Conservation (phyloP, 805 yeast genomes). For the Kuraishia capsulata region DNA sequence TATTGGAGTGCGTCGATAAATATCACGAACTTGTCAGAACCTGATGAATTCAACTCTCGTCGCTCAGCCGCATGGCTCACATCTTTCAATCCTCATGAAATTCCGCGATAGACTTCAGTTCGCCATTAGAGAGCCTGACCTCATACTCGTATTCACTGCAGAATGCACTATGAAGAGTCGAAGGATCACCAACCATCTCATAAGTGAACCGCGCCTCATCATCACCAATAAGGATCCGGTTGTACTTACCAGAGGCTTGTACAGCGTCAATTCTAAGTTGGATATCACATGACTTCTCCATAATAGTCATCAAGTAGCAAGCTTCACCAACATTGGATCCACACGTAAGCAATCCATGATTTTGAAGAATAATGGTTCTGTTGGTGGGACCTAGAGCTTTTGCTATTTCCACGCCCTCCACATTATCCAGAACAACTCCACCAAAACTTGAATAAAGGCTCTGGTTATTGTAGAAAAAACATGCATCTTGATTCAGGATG, state of each 20-base stretch:
- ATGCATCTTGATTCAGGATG: slow-evolving; percentile 75
- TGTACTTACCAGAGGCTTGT: slow-evolving; percentile 26
- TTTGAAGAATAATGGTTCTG: slow-evolving; percentile 51
- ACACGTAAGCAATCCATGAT: slow-evolving; percentile 66
- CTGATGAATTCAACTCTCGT: too few relatives aligned
- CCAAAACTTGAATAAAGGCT: slow-evolving; percentile 65
- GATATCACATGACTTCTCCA: slow-evolving; percentile 60
- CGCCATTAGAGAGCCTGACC: not conserved
- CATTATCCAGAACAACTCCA: slow-evolving; percentile 64
- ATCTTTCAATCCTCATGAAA: not conserved
- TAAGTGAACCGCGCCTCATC: slow-evolving; percentile 62
- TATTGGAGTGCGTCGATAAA: too few relatives aligned
- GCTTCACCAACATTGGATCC: slow-evolving; percentile 71
- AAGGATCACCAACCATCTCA: slow-evolving; percentile 28
- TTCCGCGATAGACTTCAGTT: not conserved
- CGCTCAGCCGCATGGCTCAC: too few relatives aligned
- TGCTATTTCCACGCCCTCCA: slow-evolving; percentile 57
- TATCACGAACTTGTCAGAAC: too few relatives aligned
- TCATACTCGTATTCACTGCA: slow-evolving; percentile 2
- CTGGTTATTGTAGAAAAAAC: slow-evolving; percentile 57
- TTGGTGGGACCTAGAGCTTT: slow-evolving; percentile 49
- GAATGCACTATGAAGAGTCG: not conserved
- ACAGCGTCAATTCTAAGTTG: slow-evolving; percentile 56
- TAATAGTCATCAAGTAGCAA: slow-evolving; percentile 50
- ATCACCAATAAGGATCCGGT: slow-evolving; percentile 37